Percentiles rank a stretch among this genome's conserved stretches.
Conservation (phyloP, 768 basidiomycete genomes). For the Boletellus emodensis region DNA sequence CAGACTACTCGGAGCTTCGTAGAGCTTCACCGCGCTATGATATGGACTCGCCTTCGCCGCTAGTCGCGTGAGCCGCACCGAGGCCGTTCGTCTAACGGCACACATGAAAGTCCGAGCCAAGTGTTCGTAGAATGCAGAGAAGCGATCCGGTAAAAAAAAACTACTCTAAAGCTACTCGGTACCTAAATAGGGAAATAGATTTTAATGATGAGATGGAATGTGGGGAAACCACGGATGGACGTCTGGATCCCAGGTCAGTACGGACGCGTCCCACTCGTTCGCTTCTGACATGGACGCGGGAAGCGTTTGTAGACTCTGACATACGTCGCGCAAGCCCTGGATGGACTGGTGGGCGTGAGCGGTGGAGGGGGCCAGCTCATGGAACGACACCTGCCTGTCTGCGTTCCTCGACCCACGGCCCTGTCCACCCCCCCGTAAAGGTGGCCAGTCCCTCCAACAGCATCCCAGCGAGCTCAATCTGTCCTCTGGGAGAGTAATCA, state of each 20-base stretch:
- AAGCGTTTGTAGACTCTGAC: conserved; percentile 35
- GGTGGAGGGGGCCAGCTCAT: not conserved
- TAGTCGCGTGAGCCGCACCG: conserved; percentile 33
- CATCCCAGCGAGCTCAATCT: conserved; percentile 41
- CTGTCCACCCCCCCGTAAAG: conserved; percentile 39
- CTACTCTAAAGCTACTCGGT: not conserved
- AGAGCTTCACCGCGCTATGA: conserved; percentile 41
- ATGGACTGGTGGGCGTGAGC: conserved; percentile 37
- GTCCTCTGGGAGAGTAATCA: conserved; percentile 38
- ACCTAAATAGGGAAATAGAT: not conserved
- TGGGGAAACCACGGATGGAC: conserved; percentile 53
- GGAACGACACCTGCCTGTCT: conserved; percentile 33
- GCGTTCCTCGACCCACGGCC: conserved; percentile 46
- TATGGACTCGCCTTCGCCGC: conserved; percentile 42
- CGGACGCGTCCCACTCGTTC: conserved; percentile 36
- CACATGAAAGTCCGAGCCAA: conserved; percentile 12
- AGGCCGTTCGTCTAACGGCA: conserved; percentile 22
- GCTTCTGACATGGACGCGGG: conserved; percentile 34
- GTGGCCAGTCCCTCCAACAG: conserved; percentile 34
- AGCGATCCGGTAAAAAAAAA: too few relatives aligned
- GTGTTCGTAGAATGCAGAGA: too few relatives aligned
- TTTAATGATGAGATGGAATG: conserved; percentile 7
- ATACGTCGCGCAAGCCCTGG: conserved; percentile 33
- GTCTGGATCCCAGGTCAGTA: conserved; percentile 45
- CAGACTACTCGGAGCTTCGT: conserved; percentile 17